Base-by-base conservation (phyloP, 2,329 filamentous ascomycete genomes). In the Nemania serpens region DNA sequence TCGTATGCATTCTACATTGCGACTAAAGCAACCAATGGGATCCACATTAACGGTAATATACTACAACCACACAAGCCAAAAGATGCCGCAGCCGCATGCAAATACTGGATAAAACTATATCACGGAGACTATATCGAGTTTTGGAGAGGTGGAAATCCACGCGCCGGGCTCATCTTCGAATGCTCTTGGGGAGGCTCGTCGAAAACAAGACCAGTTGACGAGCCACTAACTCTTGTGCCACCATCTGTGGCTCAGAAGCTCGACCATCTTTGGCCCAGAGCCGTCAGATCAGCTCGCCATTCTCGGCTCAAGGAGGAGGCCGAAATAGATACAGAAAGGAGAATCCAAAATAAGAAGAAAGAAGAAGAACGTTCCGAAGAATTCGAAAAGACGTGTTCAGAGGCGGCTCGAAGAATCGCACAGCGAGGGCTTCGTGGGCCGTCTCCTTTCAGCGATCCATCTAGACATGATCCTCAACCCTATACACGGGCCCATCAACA, bases 41-140 rank as follows among this genome's bases (percentile, higher is more conserved):
- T 97, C 63, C 83, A 80, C 66, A 82, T 98, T 71, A 97, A 97
- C 69, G 87, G 85, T 29, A 81, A 85, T n/a, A 79, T 81, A 42
- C 77, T 97, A 22, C 78, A 75, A 1, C 84, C 86, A 2, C 78
- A 84, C 41, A 80, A 87, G 39, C 72, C 79, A 9, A 82, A 82
- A 61, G 81, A 84, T 59, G 81, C 82, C 2, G 76, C 79, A 25
- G 79, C 81, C 0, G 77, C 86, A 1, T 91, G 84, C 48, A 75
- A 73, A 33, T 76, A 82, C 70, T 89, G 87, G 87, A 87, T 90
- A 25, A 85, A 87, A 57, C 75, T 97, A 13, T 85, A 92, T 71
- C 86, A 90, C 36, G 91, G 91, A 1, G 94, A 97, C 72, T 80
- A 86, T 22, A 84, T 97, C 49, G 85, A 87, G 2, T 84, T 96